These are phyloP conservation scores for Thielaviopsis ethacetica DNA, from an alignment of 2,329 filamentous ascomycete genomes.

Conservation along the genomic window DNA sequence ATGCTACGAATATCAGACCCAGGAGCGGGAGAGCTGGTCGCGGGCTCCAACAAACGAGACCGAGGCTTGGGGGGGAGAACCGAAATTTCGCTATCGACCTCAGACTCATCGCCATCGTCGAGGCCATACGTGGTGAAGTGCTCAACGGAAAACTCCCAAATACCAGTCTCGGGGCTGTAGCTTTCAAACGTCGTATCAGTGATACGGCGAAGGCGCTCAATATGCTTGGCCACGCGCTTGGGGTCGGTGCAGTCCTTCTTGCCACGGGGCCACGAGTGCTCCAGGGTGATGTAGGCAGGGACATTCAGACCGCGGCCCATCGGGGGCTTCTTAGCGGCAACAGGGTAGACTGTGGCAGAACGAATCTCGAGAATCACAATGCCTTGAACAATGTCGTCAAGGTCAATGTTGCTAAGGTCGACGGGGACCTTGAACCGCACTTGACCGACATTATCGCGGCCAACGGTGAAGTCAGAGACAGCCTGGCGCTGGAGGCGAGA, in stretches of 20 bases:
- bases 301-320: conserved; percentile 84
- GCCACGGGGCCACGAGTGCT: conserved; percentile 80
- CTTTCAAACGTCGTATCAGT: conserved; percentile 64
- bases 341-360: conserved; percentile 74
- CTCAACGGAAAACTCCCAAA: conserved; percentile 86
- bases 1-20: background rate
- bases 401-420: conserved; percentile 61
- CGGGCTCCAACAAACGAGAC: conserved; percentile 17
- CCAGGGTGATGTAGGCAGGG: conserved; percentile 69
- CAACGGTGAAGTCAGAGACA: conserved; percentile 62
- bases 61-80: background rate
- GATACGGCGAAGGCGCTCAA: conserved; percentile 66
- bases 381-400: conserved; percentile 62
- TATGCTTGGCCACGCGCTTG: conserved; percentile 61
- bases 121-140: conserved; percentile 95
- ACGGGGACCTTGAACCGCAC: conserved; percentile 70
- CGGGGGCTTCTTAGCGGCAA: conserved; percentile 60
- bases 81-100: conserved; percentile 21
- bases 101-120: conserved; percentile 60
- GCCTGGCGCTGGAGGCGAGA: conserved; percentile 61
- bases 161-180: conserved; percentile 64
- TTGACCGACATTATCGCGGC: conserved; percentile 63
- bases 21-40: background rate
- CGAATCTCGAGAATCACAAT: conserved; percentile 65
- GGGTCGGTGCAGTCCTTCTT: conserved; percentile 37